These are phyloP conservation scores for Psidium guajava DNA, from an alignment of 345 rosid genomes.

Conservation along the genomic window DNA sequence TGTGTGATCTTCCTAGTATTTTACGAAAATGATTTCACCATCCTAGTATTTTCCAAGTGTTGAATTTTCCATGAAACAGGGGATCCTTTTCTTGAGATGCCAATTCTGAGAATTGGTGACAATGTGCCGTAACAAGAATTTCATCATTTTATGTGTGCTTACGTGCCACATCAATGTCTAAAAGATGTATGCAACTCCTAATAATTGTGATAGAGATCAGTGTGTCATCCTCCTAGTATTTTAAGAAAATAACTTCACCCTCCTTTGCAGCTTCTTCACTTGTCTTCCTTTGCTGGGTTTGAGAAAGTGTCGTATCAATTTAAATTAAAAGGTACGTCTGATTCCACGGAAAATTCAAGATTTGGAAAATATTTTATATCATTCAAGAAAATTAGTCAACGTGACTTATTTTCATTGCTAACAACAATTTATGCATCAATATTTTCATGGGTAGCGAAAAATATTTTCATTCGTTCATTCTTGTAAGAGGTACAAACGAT, in stretches of 20 bases:
- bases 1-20: not conserved
- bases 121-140: not conserved
- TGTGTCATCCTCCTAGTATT: not conserved
- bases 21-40: not conserved
- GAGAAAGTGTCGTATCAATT: not conserved
- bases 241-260: not conserved
- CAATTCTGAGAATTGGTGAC: not conserved
- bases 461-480: too few relatives aligned
- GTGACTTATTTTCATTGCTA: too few relatives aligned
- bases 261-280: not conserved
- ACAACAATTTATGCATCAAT: too few relatives aligned
- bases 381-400: too few relatives aligned
- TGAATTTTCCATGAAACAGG: too few relatives aligned
- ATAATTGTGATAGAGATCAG: not conserved
- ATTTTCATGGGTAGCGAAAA: too few relatives aligned
- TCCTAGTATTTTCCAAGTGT: too few relatives aligned
- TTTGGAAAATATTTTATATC: too few relatives aligned
- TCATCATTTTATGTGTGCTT: not conserved
- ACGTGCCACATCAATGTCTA: not conserved
- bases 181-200: not conserved
- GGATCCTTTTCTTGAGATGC: not conserved
- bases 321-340: not conserved
- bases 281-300: not conserved
- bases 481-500: too few relatives aligned
- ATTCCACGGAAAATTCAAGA: too few relatives aligned